Conservation (phyloP, 306 rosid genomes). For the Prunus davidiana region DNA sequence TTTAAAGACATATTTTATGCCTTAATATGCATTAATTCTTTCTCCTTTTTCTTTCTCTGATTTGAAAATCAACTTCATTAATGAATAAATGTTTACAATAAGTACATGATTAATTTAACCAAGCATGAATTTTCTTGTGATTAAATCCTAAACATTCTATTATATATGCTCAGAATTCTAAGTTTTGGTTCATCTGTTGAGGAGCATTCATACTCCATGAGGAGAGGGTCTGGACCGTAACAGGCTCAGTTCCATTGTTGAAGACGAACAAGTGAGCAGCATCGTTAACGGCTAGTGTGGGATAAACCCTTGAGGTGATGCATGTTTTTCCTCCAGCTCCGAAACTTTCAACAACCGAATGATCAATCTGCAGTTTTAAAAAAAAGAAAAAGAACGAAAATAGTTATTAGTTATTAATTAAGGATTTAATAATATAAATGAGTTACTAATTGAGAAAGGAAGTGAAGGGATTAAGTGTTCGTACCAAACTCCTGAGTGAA, state of each 20-base stretch:
- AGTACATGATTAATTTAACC: too few species aligned
- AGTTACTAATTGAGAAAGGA: not conserved
- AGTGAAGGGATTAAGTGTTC: not conserved
- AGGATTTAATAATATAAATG: not conserved
- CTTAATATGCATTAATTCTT: too few species aligned
- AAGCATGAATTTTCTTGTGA: too few species aligned
- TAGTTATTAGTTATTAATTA: too few species aligned
- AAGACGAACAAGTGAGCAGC: conserved; percentile 65
- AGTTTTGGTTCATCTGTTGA: conserved; percentile 3
- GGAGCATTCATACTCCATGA: conserved; percentile 89
- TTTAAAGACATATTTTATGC: too few species aligned
- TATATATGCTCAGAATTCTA: not conserved
- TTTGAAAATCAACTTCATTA: too few species aligned
- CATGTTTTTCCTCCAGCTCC: conserved; percentile 72
- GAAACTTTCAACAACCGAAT: conserved; percentile 79
- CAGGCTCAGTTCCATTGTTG: conserved; percentile 65
- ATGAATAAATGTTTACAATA: too few species aligned
- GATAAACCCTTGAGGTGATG: conserved; percentile 84
- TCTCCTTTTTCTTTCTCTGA: too few species aligned
- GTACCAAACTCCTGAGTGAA: conserved; percentile 73
- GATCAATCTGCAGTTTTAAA: conserved; percentile 58
- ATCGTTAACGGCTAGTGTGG: conserved; percentile 45
- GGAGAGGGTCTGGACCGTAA: conserved; percentile 41
- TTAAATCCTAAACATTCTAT: too few species aligned
- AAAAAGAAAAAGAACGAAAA: too few species aligned